Percentiles rank a stretch among this genome's conserved stretches.
phyloP scores from a whole-genome alignment of 2,329 filamentous ascomycete species.

The Iodosphaeria phyllophila region DNA sequence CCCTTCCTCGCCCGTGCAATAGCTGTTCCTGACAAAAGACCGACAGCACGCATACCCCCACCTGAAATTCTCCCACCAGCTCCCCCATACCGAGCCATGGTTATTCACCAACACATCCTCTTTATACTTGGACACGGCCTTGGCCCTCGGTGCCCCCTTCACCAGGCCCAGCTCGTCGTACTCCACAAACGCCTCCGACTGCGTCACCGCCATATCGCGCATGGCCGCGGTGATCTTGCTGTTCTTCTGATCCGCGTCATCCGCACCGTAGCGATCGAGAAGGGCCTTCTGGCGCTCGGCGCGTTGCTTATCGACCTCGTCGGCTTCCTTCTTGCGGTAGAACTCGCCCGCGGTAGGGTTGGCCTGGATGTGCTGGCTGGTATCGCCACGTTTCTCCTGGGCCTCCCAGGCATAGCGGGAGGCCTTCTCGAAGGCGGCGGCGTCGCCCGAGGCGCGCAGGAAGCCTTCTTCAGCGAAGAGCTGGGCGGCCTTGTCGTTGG shows the following conservation, averaged over 20 bases:
- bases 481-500: slow-evolving; percentile 59
- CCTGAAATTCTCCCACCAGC: slow-evolving; percentile 89
- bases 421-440: slow-evolving; percentile 77
- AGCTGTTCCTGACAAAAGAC: slow-evolving; percentile 86
- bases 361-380: slow-evolving; percentile 77
- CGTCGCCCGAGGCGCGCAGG: slow-evolving; percentile 73
- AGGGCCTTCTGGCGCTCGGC: slow-evolving; percentile 51
- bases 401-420: slow-evolving; percentile 89
- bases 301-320: slow-evolving; percentile 52
- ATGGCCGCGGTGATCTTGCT: slow-evolving; percentile 38
- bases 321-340: slow-evolving; percentile 58
- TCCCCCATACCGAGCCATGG: slow-evolving; percentile 84
- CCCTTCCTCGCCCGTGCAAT: slow-evolving; percentile 86
- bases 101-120: slow-evolving; percentile 84
- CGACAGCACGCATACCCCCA: slow-evolving; percentile 97
- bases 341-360: slow-evolving; percentile 90
- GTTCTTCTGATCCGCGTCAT: too few relatives aligned
- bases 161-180: slow-evolving; percentile 82
- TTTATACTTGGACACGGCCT: slow-evolving; percentile 74
- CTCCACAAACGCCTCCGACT: slow-evolving; percentile 78
- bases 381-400: slow-evolving; percentile 64
- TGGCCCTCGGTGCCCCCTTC: slow-evolving; percentile 65
- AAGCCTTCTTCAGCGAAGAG: slow-evolving; percentile 89
- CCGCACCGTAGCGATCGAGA: slow-evolving; percentile 65
- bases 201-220: slow-evolving; percentile 48